phyloP scores from a whole-genome alignment of 2,329 filamentous ascomycete genomes.

The Pseudogymnoascus sp. region DNA sequence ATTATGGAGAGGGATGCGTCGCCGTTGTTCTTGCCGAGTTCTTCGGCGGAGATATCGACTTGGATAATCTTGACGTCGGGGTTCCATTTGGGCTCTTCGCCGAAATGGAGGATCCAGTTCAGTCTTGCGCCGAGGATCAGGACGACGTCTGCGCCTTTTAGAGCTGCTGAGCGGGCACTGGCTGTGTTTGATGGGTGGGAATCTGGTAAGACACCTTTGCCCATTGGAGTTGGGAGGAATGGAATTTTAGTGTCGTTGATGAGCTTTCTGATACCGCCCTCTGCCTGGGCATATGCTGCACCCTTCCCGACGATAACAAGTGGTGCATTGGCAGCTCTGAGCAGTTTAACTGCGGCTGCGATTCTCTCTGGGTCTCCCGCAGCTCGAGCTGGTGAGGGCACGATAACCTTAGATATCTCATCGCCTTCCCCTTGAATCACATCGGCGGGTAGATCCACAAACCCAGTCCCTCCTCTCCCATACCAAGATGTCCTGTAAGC shows the following conservation, averaged over 20 bases:
- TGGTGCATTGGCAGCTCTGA: constrained; percentile 44
- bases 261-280: constrained; percentile 39
- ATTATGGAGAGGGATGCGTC: constrained; percentile 43
- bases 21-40: constrained; percentile 46
- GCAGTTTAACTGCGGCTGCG: constrained; percentile 36
- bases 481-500: constrained; percentile 49
- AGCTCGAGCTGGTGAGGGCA: constrained; percentile 38
- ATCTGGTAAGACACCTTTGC: constrained; percentile 51
- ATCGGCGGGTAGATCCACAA: constrained; percentile 51
- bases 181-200: constrained; percentile 47
- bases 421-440: constrained; percentile 42
- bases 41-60: constrained; percentile 48
- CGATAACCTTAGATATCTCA: constrained; percentile 21
- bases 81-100: constrained; percentile 49
- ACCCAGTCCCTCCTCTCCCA: constrained; percentile 46
- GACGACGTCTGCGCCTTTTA: constrained; percentile 49
- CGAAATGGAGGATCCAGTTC: constrained; percentile 55
- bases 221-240: constrained; percentile 54
- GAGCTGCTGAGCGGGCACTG: constrained; percentile 46
- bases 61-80: constrained; percentile 46
- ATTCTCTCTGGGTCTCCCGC: constrained; percentile 40
- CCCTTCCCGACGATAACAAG: constrained; percentile 51
- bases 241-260: constrained; percentile 44
- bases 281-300: constrained; percentile 47
- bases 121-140: constrained; percentile 48